A percentile compares a stretch with the other conserved stretches of the same genome.
Evolutionary conservation across 2,329 filamentous ascomycete species (phyloP).

Genomic region (Decorospora gaudefroyi): DNA sequence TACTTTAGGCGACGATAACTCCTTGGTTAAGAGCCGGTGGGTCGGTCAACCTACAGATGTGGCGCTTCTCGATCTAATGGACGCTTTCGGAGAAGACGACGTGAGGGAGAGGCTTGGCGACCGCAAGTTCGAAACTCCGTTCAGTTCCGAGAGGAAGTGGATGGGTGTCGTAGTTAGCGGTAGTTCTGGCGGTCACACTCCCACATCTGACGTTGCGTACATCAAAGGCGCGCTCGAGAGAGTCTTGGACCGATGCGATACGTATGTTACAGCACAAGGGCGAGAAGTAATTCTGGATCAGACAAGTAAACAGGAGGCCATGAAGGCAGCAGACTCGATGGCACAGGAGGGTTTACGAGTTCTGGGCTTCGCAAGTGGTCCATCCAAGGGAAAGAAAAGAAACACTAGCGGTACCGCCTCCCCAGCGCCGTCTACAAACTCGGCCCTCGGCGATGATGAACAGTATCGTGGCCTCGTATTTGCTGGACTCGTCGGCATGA

Average conservation of each 20-base stretch:
- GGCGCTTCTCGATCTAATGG: constrained; percentile 91
- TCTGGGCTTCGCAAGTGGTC: constrained; percentile 88
- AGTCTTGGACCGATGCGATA: constrained; percentile 84
- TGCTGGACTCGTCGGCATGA: constrained; percentile 94
- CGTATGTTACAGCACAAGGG: constrained; percentile 84
- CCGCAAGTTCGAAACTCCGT: constrained; percentile 83
- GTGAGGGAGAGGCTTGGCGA: constrained; percentile 83
- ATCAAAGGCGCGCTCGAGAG: constrained; percentile 94
- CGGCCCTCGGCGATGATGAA: constrained; percentile 63
- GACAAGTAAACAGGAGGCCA: constrained; percentile 70
- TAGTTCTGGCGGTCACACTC: constrained; percentile 54
- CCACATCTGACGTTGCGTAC: constrained; percentile 80
- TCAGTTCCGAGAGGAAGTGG: constrained; percentile 98
- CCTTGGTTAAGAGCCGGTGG: constrained; percentile 82
- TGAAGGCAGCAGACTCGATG: constrained; percentile 82
- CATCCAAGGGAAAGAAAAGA: constrained; percentile 50
- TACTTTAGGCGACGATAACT: constrained; percentile 67
- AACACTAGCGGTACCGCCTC: constrained; percentile 41
- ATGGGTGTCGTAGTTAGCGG: constrained; percentile 86
- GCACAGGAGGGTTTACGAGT: constrained; percentile 87
- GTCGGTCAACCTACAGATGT: constrained; percentile 97
- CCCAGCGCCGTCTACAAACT: constrained; percentile 29
- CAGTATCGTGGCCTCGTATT: constrained; percentile 83
- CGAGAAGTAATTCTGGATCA: constrained; percentile 85
- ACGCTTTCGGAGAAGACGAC: constrained; percentile 89